phyloP scores from a whole-genome alignment of 306 rosid species.

The Macrotyloma uniflorum region DNA sequence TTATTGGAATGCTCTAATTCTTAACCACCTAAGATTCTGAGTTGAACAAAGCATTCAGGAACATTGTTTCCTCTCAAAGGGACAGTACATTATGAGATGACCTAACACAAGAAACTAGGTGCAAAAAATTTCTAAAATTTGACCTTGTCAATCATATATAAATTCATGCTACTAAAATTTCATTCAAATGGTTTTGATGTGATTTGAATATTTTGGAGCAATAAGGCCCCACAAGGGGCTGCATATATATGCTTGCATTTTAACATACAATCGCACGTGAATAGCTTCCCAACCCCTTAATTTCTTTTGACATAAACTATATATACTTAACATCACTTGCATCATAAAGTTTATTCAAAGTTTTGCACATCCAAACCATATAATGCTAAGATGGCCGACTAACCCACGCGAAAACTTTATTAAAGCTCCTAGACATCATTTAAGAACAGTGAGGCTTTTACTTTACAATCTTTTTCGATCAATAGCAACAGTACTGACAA shows the following conservation, averaged over 20 bases:
- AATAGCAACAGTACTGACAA: background rate
- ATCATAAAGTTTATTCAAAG: constrained; percentile 7
- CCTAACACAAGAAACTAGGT: constrained; percentile 19
- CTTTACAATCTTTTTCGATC: constrained; percentile 1
- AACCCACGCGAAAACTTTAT: constrained; percentile 17
- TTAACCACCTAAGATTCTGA: too few species aligned
- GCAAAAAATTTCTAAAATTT: background rate
- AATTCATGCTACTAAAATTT: background rate
- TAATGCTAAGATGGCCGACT: constrained; percentile 2
- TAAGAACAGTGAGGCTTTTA: background rate
- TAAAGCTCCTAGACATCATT: background rate
- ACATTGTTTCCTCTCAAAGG: constrained; percentile 28
- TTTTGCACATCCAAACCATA: background rate
- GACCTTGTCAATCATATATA: constrained; percentile 1
- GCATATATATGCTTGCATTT: background rate
- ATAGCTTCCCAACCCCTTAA: background rate
- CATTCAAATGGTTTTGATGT: background rate
- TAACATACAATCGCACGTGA: background rate
- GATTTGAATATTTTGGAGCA: background rate
- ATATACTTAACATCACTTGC: background rate
- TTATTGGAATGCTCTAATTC: background rate
- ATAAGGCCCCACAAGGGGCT: constrained; percentile 14
- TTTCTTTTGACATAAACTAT: constrained; percentile 2
- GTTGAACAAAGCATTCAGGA: constrained; percentile 10
- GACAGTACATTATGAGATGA: constrained; percentile 36